Conservation (phyloP, 805 yeast species). For the Candida nonsorbophila region DNA sequence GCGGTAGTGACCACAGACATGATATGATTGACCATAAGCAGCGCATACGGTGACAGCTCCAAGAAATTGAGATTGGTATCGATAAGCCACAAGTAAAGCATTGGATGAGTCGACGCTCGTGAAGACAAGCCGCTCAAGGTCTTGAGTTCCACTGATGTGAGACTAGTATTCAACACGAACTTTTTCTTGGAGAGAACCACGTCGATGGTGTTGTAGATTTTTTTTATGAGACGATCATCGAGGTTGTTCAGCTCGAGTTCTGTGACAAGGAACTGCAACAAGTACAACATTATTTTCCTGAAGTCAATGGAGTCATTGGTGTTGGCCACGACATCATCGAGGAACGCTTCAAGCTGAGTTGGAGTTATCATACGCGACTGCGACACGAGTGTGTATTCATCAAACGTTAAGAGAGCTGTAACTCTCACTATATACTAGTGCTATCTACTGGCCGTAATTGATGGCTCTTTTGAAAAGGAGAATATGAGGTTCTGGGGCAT, state of each 20-base stretch:
- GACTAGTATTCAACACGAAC: conserved; percentile 16
- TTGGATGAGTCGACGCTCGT: too few species aligned
- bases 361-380: conserved; percentile 14
- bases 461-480: conserved; percentile 70
- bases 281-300: conserved; percentile 25
- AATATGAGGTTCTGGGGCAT: conserved; percentile 97
- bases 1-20: too few species aligned
- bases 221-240: conserved; percentile 11
- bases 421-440: neutral
- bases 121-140: too few species aligned
- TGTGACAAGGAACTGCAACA: conserved; percentile 12
- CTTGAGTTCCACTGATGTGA: too few species aligned
- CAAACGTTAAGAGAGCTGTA: neutral
- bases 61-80: too few species aligned
- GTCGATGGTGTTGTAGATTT: conserved; percentile 25
- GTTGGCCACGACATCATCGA: conserved; percentile 28
- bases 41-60: too few species aligned
- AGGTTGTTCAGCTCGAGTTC: conserved; percentile 3
- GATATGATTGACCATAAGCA: too few species aligned
- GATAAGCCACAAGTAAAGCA: too few species aligned
- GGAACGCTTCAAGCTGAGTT: conserved; percentile 24
- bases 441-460: conserved; percentile 40
- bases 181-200: conserved; percentile 26
- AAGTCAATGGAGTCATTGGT: conserved; percentile 29
- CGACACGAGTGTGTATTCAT: conserved; percentile 1